These are phyloP conservation scores for Solanum aculeatissimum DNA, from an alignment of 305 asterid species.

Conservation along the genomic window DNA sequence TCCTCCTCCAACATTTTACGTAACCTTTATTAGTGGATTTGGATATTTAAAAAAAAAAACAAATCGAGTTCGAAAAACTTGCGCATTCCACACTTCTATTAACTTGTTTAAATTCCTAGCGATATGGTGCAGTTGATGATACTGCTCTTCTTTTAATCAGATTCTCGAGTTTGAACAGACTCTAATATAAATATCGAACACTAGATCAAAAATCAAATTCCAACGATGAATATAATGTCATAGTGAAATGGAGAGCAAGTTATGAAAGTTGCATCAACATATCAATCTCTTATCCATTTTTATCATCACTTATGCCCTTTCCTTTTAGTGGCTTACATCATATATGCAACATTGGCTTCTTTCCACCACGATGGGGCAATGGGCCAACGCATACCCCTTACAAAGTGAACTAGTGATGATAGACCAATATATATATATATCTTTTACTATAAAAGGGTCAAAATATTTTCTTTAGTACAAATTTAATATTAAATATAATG, in stretches of 20 bases:
- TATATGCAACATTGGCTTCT: conserved; percentile 20
- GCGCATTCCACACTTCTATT: neutral
- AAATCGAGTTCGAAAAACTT: neutral
- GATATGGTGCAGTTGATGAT: neutral
- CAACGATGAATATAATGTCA: neutral
- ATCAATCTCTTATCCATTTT: conserved; percentile 53
- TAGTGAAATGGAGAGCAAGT: conserved; percentile 11
- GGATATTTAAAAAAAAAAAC: neutral
- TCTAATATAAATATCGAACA: neutral
- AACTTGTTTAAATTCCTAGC: neutral
- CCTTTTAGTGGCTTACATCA: conserved; percentile 47
- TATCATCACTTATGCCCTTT: neutral
- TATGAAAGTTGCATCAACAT: conserved; percentile 20
- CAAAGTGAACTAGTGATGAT: neutral
- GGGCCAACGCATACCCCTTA: neutral
- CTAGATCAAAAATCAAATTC: neutral
- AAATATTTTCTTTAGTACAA: neutral
- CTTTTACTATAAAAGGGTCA: neutral
- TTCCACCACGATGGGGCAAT: neutral
- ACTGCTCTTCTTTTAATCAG: neutral
- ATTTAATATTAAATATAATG: neutral
- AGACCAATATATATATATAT: neutral
- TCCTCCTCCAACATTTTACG: neutral
- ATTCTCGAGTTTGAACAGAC: neutral
- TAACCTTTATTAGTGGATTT: neutral